Evolutionary conservation across 192 early-diverging fungal species (phyloP).

Genomic region (Coemansia sp.): DNA sequence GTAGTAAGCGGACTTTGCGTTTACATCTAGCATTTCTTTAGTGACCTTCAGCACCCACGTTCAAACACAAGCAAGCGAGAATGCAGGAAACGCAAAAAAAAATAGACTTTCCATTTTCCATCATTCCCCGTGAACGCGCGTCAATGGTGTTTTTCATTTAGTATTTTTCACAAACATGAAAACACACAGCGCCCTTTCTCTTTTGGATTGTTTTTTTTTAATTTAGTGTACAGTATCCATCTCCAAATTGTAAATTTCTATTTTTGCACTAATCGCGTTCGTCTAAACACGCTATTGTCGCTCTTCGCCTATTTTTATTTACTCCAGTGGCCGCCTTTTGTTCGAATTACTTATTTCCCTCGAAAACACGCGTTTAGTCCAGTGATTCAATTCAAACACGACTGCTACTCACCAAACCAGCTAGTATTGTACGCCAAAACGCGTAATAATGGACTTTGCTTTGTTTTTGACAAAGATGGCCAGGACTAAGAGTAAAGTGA

Average conservation of each 20-base stretch:
- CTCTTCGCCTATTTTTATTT: neutral
- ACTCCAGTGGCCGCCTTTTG: neutral
- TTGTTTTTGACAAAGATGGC: neutral
- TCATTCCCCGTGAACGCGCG: constrained; percentile 6
- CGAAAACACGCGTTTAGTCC: neutral
- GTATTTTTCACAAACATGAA: neutral
- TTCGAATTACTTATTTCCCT: neutral
- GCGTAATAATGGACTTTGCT: neutral
- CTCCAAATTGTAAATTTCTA: constrained; percentile 1
- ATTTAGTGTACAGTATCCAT: neutral
- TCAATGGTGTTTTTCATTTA: constrained; percentile 3
- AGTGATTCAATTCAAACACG: neutral
- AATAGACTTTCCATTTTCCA: neutral
- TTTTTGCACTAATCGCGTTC: neutral
- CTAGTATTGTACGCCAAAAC: neutral
- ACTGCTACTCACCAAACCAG: neutral
- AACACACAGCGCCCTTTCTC: neutral
- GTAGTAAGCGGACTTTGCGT: neutral
- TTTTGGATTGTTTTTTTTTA: constrained; percentile 1
- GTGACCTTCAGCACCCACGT: neutral
- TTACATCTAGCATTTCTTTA: neutral
- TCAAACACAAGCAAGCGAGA: neutral
- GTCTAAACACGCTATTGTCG: neutral
- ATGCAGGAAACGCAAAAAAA: neutral
- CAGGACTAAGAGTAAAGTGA: neutral